Percentiles rank a stretch among this genome's conserved stretches.
phyloP scores from a whole-genome alignment of 108 stramenopile species.

The Cylindrotheca fusiformis region DNA sequence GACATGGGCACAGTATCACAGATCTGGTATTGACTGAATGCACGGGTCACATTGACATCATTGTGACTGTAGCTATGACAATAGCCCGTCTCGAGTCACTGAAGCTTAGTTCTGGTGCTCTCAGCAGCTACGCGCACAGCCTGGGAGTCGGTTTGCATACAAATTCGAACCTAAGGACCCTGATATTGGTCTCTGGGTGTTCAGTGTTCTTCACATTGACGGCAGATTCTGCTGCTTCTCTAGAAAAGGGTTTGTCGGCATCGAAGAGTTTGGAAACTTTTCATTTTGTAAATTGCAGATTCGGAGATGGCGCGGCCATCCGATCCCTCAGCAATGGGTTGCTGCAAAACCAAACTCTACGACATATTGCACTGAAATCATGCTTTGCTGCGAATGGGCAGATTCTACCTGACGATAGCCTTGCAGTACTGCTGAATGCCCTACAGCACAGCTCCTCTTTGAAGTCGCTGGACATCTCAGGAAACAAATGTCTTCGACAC shows the following conservation, averaged over 20 bases:
- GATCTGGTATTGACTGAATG: conserved; percentile 15
- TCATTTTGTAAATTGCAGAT: conserved; percentile 10
- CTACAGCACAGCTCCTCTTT: conserved; percentile 7
- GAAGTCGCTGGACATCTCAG: conserved; percentile 5
- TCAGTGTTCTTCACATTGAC: conserved; percentile 18
- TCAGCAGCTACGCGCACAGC: conserved; percentile 9
- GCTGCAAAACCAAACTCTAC: conserved; percentile 4
- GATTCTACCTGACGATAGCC: conserved; percentile 6
- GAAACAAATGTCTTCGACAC: conserved; percentile 11
- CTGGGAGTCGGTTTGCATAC: conserved; percentile 19
- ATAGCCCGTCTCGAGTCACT: conserved; percentile 3
- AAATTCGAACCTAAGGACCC: not conserved
- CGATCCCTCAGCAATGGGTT: conserved; percentile 6
- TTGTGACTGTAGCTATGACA: conserved; percentile 18
- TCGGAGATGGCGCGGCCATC: conserved; percentile 10
- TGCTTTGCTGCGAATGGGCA: conserved; percentile 23
- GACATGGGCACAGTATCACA: not conserved
- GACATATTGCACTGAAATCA: conserved; percentile 6
- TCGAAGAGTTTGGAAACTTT: conserved; percentile 2
- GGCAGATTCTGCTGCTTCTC: conserved; percentile 11
- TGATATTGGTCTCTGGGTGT: conserved; percentile 9
- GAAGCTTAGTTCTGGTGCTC: not conserved
- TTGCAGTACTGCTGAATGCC: conserved; percentile 1
- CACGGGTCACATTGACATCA: conserved; percentile 16
- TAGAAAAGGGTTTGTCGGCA: conserved; percentile 10